Evolutionary conservation across 257 asterid genomes (phyloP).

Genomic region (Hygrophila difformis): DNA sequence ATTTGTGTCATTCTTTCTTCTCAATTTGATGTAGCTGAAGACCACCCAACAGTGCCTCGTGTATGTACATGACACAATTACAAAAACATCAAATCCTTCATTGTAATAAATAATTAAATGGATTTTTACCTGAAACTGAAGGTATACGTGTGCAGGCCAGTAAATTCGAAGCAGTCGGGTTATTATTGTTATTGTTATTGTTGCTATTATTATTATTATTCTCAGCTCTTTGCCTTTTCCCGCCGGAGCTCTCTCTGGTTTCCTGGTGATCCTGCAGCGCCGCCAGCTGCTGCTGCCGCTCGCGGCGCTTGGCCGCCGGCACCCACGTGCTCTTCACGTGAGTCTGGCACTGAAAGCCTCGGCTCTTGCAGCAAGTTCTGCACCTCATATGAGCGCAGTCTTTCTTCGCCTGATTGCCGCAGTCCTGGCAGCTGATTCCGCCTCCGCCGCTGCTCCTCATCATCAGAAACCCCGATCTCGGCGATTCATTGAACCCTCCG

Average conservation of each 20-base stretch:
- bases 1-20: constrained; percentile 3
- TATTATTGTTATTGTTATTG: too few species aligned
- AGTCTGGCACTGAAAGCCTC: constrained; percentile 56
- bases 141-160: constrained; percentile 42
- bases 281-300: constrained; percentile 39
- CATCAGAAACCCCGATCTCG: constrained; percentile 40
- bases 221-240: constrained; percentile 45
- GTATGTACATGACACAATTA: background rate
- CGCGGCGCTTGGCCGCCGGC: constrained; percentile 60
- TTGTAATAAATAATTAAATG: too few species aligned
- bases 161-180: constrained; percentile 22
- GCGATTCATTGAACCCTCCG: constrained; percentile 19
- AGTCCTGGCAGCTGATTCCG: constrained; percentile 69
- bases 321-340: constrained; percentile 77
- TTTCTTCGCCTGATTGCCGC: constrained; percentile 69
- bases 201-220: too few species aligned
- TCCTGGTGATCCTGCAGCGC: constrained; percentile 17
- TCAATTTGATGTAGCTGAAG: constrained; percentile 14
- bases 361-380: constrained; percentile 69
- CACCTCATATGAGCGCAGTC: constrained; percentile 72
- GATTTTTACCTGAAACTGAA: constrained; percentile 40
- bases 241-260: constrained; percentile 8
- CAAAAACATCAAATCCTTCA: constrained; percentile 3
- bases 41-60: background rate
- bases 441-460: constrained; percentile 39